phyloP scores from a whole-genome alignment of 2,329 filamentous ascomycete genomes.

The Hypoxylon sp. region DNA sequence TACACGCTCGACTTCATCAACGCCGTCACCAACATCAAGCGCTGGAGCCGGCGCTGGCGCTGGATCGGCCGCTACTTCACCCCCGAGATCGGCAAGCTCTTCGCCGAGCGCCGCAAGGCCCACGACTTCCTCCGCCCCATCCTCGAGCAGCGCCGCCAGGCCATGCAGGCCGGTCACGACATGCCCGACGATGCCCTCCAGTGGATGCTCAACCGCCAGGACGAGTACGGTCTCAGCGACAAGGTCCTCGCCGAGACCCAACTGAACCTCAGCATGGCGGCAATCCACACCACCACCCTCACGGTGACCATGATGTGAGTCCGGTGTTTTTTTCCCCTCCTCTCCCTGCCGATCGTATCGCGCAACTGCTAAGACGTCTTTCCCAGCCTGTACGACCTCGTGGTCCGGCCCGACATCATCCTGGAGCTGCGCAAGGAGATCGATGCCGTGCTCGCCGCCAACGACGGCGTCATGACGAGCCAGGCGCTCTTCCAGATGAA shows the following conservation, averaged over 20 bases:
- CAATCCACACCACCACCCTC: conserved; percentile 58
- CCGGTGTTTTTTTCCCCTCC: too few relatives aligned
- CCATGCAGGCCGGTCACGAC: conserved; percentile 38
- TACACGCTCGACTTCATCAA: conserved; percentile 55
- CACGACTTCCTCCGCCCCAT: conserved; percentile 45
- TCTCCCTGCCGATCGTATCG: too few relatives aligned
- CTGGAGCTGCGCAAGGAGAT: conserved; percentile 61
- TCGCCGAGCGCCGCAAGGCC: conserved; percentile 45
- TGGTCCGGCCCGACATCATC: conserved; percentile 55
- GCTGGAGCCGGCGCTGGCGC: conserved; percentile 44
- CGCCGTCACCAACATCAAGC: conserved; percentile 42
- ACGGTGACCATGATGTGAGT: conserved; percentile 52
- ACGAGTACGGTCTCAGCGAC: conserved; percentile 43
- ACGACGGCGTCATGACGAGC: conserved; percentile 45
- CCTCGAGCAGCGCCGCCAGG: conserved; percentile 44
- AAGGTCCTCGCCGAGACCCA: conserved; percentile 50
- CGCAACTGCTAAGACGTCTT: background rate
- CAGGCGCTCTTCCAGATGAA: conserved; percentile 49
- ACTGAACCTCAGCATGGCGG: conserved; percentile 54
- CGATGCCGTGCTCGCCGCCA: conserved; percentile 45
- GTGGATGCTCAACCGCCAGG: conserved; percentile 53
- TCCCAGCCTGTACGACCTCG: conserved; percentile 57
- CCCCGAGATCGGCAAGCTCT: conserved; percentile 48
- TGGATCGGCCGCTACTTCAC: conserved; percentile 45
- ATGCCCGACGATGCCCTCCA: conserved; percentile 55